Base-by-base conservation (phyloP, 2,329 filamentous ascomycete species). In the Botryotinia calthae region DNA sequence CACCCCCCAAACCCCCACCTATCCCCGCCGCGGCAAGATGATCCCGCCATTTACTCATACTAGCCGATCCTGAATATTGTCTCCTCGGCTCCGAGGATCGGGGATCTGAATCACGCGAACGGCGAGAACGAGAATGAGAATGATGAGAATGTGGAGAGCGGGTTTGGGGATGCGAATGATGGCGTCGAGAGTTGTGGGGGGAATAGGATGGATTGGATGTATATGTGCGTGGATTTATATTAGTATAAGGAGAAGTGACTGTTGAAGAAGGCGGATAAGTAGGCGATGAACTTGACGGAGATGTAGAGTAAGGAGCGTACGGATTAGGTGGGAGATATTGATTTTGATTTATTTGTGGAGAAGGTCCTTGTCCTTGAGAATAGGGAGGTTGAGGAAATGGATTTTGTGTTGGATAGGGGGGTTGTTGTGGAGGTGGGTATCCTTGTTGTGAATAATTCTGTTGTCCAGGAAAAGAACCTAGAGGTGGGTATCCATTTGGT, bases 1-100 rank as follows among this genome's bases (percentile, higher is more conserved):
- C 88, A 16, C 88, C 87, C 6, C 88, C 88, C 44, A 91, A 86
- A 1, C 88, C 86, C 4, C 88, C 87, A 10, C 88, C 88, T 46
- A 91, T 86, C 1, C 88, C 86, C 8, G 87, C 88, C 0, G 86
- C 87, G 2, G 85, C 84, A 6, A 90, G 82, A 25, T 87, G 86
- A 75, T 88, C 87, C 65, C 86, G 85, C 80, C 85, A 85, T 20
- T 78, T 59, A 77, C 84, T 85, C 78, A 56, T 9, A 34, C 28
- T 28, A 20, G 56, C 65, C 40, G 63, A 56, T 14, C 64, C 59
- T 12, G 51, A 62, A 20, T 44, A 63, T 71, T 69, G 44, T 54
- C 64, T 66, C 48, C 44, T 25, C 69, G 48, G 12, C 12, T 16
- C 22, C 10, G 65, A 25, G 28, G 31, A 22, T 28, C 44, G 18